Percentiles rank a stretch among this genome's conserved stretches.
Conservation (phyloP, 805 yeast species). For the Tetrapisispora pingtungensis region DNA sequence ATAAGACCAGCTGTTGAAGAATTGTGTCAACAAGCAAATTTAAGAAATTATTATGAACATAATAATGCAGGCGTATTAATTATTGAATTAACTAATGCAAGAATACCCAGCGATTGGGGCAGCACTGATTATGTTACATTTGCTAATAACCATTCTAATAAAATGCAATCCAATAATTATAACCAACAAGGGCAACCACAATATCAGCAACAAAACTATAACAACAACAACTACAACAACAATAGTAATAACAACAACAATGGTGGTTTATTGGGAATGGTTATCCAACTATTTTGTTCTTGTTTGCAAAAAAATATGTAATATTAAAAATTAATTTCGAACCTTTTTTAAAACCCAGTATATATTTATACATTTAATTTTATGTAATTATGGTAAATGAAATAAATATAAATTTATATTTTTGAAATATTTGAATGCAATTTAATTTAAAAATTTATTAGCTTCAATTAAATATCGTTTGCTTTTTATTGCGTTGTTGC, state of each 20-base stretch:
- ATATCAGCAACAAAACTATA: conserved; percentile 21
- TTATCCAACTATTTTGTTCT: conserved; percentile 28
- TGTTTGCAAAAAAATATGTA: conserved; percentile 25
- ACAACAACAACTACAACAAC: conserved; percentile 4
- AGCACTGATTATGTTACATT: conserved; percentile 1
- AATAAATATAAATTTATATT: background rate
- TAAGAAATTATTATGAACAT: conserved; percentile 52
- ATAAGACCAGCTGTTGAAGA: conserved; percentile 82
- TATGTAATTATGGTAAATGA: background rate
- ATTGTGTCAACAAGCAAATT: conserved; percentile 55
- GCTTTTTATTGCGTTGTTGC: too few relatives aligned
- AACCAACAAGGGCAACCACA: conserved; percentile 16
- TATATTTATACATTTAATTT: background rate
- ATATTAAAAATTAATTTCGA: background rate
- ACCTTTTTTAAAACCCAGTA: too few relatives aligned
- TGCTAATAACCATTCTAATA: conserved; percentile 1
- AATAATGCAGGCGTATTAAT: conserved; percentile 75
- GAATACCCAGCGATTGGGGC: conserved; percentile 34
- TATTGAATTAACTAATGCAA: conserved; percentile 47
- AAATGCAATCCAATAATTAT: conserved; percentile 2
- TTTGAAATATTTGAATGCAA: background rate
- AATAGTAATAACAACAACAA: conserved; percentile 6
- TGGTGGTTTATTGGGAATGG: conserved; percentile 17
- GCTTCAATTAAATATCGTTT: too few relatives aligned
- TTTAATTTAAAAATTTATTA: background rate